Evolutionary conservation across 208 protist genomes (phyloP), one percentile per base, ranked within the genome.

Genomic region (Kentomonas sorsogonicus): DNA sequence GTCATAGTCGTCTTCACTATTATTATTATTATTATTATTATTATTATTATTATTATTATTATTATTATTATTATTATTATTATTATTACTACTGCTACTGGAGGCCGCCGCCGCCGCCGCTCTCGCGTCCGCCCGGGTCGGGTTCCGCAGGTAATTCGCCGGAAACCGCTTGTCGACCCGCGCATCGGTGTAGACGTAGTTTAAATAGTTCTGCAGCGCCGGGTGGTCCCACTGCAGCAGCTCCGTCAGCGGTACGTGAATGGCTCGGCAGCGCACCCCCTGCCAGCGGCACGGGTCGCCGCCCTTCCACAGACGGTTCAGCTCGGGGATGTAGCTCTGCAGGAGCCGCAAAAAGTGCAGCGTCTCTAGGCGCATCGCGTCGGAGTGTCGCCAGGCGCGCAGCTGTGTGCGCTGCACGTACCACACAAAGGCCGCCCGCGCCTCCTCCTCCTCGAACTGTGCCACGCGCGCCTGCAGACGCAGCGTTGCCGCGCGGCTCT

Each of bases 351-450:
- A 57, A 36, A 77, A 80, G 46, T 86, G 78, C 3, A 86, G 46
- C 20, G 78, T 80, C 45, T 86, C 74, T 25, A 86, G 53, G 36
- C 71, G 65, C 78, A 86, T 86, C 26, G 74, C 68, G 46, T 86
- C 78, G 15, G 74, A 59, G 53, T 86, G 78, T 11, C 78, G 69
- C 43, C 75, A 11, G 16, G 78, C 78, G 31, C 78, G 78, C 44
- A 70, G 51, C 23, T 71, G 62, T 31, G 63, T 58, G 15, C 70
- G 74, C 57, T 75, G 74, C 11, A 74, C 60, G 44, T 63, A 76
- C 26, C 69, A 62, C 25, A 54, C 53, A 45, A 69, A 63, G 23
- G 38, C 53, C 52, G 59, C 27, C 39, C 50, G 63, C 38, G 33
- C 25, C 26, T 57, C 52, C 38, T 63, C 62, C 16, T 50, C 47